Evolutionary conservation across 2,329 filamentous ascomycete genomes (phyloP).

Genomic region (Hypoxylon sp.): DNA sequence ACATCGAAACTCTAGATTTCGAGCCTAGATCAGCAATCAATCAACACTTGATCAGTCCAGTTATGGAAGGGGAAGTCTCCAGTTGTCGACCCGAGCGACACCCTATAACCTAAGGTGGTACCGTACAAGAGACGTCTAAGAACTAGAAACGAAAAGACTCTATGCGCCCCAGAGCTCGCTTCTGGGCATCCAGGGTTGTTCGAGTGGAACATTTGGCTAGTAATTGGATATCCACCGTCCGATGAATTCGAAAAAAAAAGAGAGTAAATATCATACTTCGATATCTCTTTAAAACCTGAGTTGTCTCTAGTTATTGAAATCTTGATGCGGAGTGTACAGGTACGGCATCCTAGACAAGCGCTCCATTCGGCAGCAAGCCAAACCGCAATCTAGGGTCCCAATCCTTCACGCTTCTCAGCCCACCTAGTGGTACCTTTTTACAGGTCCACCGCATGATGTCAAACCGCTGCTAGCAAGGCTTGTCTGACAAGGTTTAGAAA

Average conservation of each 20-base stretch:
- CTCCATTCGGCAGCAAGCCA: slow-evolving; percentile 11
- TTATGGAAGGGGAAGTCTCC: not conserved
- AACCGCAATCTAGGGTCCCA: slow-evolving; percentile 4
- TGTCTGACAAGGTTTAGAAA: slow-evolving; percentile 28
- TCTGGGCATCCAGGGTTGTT: not conserved
- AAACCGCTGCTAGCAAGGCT: slow-evolving; percentile 20
- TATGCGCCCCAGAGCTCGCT: not conserved
- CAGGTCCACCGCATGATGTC: slow-evolving; percentile 26
- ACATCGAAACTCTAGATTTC: not conserved
- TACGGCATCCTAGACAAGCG: slow-evolving; percentile 23
- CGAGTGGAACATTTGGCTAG: slow-evolving; percentile 3
- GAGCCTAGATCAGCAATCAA: not conserved
- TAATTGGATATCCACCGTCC: not conserved
- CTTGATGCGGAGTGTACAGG: slow-evolving; percentile 3
- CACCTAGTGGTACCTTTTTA: slow-evolving; percentile 4
- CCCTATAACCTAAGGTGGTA: too few species aligned
- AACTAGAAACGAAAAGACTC: not conserved
- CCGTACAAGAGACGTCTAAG: not conserved
- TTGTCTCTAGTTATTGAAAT: slow-evolving; percentile 5
- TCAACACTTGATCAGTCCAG: not conserved
- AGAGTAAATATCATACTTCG: not conserved
- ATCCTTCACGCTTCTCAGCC: slow-evolving; percentile 37
- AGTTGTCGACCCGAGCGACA: not conserved
- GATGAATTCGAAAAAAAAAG: slow-evolving; percentile 2
- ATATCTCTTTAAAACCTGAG: not conserved